Base-by-base conservation (phyloP, 1,139 yeast genomes). In the Arxiozyma slooffiae region DNA sequence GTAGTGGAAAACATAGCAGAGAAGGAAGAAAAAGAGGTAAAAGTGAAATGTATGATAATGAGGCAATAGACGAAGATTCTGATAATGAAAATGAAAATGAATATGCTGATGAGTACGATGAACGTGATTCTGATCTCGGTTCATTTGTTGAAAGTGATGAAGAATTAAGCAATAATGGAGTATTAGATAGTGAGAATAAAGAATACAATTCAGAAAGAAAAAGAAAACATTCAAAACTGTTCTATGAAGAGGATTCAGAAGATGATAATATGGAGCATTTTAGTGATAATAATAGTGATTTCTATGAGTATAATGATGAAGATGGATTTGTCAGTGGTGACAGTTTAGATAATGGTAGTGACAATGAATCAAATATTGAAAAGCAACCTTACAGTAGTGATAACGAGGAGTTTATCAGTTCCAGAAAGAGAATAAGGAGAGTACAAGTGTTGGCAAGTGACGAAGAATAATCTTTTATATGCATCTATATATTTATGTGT, bases 251-350 rank as follows among this genome's bases (percentile, higher is more conserved):
- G 18, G 52, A 47, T 3, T 18, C 21, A 38, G 53, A 52, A 30
- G 44, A 42, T 2, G 59, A 56, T 47, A 56, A 57, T 47, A 62
- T 57, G 26, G 48, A 21, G 16, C n/a, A 45, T 20, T 26, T 30
- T 4, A 38, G 43, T 44, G 53, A 51, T 21, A 46, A 41, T 2
- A 59, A 60, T 48, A 56, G 60, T 49, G 64, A 59, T 39, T 60
- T 48, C 47, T 57, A 57, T 48, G 63, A 60, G 43, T 54, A 55
- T 46, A 55, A 59, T 44, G 55, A 51, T 11, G 58, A 55, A 8
- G 55, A 50, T 24, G 62, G 61, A 4, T 60, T 56, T 54, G 65
- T 53, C 20, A 60, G 63, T 50, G 65, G 65, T 7, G 64, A 61
- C 47, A 58, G 61, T 46, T 53, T 61, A 17, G 60, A 54, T 41